Base-by-base conservation (phyloP, 495 filamentous ascomycete genomes). In the Trypethelium eluteriae region DNA sequence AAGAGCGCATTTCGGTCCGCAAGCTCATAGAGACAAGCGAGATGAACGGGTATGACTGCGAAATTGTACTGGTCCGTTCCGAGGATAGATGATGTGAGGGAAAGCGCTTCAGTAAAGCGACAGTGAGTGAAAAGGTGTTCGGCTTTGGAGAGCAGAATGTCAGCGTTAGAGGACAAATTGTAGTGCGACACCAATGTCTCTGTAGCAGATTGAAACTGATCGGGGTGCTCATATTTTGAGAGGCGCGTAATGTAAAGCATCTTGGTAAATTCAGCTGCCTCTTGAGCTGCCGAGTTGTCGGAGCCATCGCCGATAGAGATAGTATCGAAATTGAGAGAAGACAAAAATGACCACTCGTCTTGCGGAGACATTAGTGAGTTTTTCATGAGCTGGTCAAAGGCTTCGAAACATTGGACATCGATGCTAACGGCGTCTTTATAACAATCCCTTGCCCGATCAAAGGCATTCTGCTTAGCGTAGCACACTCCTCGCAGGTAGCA, bases 361-460 rank as follows among this genome's bases (percentile, higher is more conserved):
- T 92, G 88, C 2, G 95, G 93, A n/a, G 93, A 92, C 91, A 99
- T 95, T 36, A 98, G 84, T 25, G 88, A 89, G 76, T 98, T 98
- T 79, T 93, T 92, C 89, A 97, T 96, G 62, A 99, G 83, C 76
- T 96, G 92, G 67, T 96, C 93, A 72, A 98, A 98, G 2, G 94
- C 94, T 74, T 99, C 94, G 73, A 95, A 98, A 76, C 94, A 99
- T 74, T 97, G 93, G 5, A 98, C 92, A 74, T 99, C 95, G 72
- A 99, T 97, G 61, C 90, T 83, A 50, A 98, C 90, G 6, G 94
- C 94, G 71, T 95, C 90, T 79, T 96, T 97, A 81, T 97, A 99
- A 78, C 95, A 97, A 72, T 97, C 92, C 72, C 96, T 96, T 44
- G 94, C 94, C 36, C 93, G 87, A 73, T 99, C 95, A 70, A 97